Conservation (phyloP, 2,329 filamentous ascomycete genomes). For the Fusarium subglutinans region DNA sequence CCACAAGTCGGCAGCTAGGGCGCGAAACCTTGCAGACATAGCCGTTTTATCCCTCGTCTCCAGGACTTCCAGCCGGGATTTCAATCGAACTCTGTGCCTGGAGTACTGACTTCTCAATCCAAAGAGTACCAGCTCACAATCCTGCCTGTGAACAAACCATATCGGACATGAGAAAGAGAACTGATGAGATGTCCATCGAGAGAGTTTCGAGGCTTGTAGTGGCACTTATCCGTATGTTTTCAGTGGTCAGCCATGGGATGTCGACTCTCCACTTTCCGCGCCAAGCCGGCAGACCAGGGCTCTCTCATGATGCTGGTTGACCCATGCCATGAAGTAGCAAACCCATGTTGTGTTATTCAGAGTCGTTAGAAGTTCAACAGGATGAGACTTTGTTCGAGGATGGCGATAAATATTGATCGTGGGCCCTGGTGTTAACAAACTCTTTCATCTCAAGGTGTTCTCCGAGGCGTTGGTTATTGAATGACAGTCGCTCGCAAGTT, state of each 20-base stretch:
- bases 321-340: slow-evolving; percentile 11
- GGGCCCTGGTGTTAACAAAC: background rate
- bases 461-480: background rate
- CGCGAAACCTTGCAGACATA: slow-evolving; percentile 31
- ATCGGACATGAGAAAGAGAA: background rate
- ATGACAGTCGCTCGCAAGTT: background rate
- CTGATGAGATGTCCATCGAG: slow-evolving; percentile 1
- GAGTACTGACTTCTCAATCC: background rate
- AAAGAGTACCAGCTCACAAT: background rate
- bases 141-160: slow-evolving; percentile 1
- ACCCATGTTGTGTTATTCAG: background rate
- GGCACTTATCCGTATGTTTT: slow-evolving; percentile 31
- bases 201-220: slow-evolving; percentile 12
- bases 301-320: slow-evolving; percentile 24
- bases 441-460: background rate
- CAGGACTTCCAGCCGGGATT: slow-evolving; percentile 21
- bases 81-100: background rate
- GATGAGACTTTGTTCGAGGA: slow-evolving; percentile 33
- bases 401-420: slow-evolving; percentile 14
- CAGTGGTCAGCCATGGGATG: slow-evolving; percentile 29
- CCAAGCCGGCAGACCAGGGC: slow-evolving; percentile 10
- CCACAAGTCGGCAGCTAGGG: slow-evolving; percentile 37
- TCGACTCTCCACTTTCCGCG: slow-evolving; percentile 21
- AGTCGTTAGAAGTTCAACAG: slow-evolving; percentile 4
- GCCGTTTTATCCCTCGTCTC: slow-evolving; percentile 30